phyloP scores from a whole-genome alignment of 176 grass and related monocot genomes.

The Carex parvula region DNA sequence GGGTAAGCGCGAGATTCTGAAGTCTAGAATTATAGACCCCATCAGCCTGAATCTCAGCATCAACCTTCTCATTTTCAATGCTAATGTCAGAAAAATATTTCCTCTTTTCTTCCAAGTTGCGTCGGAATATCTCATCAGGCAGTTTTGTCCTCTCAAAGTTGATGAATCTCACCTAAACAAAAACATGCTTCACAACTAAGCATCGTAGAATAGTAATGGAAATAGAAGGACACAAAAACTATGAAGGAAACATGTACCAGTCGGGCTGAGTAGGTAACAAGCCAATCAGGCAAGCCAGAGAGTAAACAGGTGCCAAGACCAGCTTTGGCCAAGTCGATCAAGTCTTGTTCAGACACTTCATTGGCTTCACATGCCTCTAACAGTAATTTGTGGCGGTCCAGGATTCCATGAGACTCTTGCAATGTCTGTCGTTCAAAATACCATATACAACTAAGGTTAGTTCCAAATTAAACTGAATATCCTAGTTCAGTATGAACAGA shows the following conservation, averaged over 20 bases:
- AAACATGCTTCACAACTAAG: conserved; percentile 30
- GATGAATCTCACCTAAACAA: conserved; percentile 79
- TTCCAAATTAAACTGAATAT: background rate
- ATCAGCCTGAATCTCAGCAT: conserved; percentile 95
- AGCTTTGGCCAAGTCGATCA: conserved; percentile 89
- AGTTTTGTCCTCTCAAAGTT: conserved; percentile 90
- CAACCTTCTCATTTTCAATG: conserved; percentile 75
- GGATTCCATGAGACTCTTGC: conserved; percentile 85
- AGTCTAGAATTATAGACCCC: conserved; percentile 92
- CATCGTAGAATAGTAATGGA: conserved; percentile 1
- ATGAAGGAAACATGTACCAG: conserved; percentile 53
- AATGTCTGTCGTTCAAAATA: conserved; percentile 50
- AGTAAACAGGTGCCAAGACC: conserved; percentile 97
- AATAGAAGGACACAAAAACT: conserved; percentile 29
- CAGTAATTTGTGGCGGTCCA: conserved; percentile 80
- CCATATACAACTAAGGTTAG: background rate
- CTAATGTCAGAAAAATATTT: conserved; percentile 90
- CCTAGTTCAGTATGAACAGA: background rate
- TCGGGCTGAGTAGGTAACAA: conserved; percentile 84
- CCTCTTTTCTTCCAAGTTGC: conserved; percentile 83
- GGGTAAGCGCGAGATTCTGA: conserved; percentile 88
- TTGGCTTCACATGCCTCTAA: conserved; percentile 91
- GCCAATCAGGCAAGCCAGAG: conserved; percentile 88
- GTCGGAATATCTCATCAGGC: conserved; percentile 79
- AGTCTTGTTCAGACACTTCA: conserved; percentile 84